Conservation (phyloP, 805 yeast genomes). For the Candida broadrunensis region DNA sequence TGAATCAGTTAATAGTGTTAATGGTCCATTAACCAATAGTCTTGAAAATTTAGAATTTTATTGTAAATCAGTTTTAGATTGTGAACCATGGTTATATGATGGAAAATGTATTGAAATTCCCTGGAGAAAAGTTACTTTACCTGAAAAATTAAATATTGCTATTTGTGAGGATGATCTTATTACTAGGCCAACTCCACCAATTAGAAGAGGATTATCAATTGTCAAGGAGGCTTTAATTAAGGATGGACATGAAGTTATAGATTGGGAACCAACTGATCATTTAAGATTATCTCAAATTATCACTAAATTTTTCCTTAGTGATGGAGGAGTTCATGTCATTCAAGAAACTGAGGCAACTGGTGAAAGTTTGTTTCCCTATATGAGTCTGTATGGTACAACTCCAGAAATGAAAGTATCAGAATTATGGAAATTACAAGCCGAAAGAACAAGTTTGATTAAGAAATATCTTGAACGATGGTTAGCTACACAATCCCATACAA, state of each 20-base stretch:
- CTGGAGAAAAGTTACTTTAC: slow-evolving; percentile 24
- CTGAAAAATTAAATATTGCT: slow-evolving; percentile 42
- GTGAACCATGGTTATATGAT: slow-evolving; percentile 48
- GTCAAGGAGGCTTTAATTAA: slow-evolving; percentile 23
- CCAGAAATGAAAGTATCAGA: slow-evolving; percentile 34
- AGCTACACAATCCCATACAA: slow-evolving; percentile 28
- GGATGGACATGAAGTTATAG: slow-evolving; percentile 51
- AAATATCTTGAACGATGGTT: slow-evolving; percentile 41
- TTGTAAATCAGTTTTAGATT: slow-evolving; percentile 31
- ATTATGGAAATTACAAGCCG: slow-evolving; percentile 39
- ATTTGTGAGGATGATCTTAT: slow-evolving; percentile 42
- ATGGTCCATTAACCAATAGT: slow-evolving; percentile 46
- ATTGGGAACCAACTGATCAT: slow-evolving; percentile 44
- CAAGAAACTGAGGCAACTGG: slow-evolving; percentile 34
- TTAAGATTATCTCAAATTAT: slow-evolving; percentile 25
- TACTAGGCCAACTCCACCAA: slow-evolving; percentile 55
- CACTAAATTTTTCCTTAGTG: slow-evolving; percentile 40
- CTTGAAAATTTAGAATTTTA: slow-evolving; percentile 38
- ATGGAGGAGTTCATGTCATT: slow-evolving; percentile 40
- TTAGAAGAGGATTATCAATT: slow-evolving; percentile 41
- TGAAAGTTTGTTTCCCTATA: slow-evolving; percentile 43
- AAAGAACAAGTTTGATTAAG: slow-evolving; percentile 34
- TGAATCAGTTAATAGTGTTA: slow-evolving; percentile 36
- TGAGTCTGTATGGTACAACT: slow-evolving; percentile 35
- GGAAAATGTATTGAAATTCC: slow-evolving; percentile 50